Conservation (phyloP, 352 stramenopile species). For the Phytophthora capsici region DNA sequence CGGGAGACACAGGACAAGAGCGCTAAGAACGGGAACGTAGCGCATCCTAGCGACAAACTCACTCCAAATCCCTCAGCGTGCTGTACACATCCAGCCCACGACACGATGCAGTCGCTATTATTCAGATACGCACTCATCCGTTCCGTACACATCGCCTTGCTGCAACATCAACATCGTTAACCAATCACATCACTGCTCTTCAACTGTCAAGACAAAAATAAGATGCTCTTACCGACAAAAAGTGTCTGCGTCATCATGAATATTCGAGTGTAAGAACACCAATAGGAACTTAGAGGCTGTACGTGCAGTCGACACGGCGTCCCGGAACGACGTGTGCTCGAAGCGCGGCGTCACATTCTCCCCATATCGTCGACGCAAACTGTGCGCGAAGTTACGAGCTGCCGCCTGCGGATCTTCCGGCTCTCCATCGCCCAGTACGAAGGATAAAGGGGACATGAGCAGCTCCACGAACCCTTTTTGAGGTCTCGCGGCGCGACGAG, state of each 20-base stretch:
- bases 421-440: constrained; percentile 75
- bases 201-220: constrained; percentile 5
- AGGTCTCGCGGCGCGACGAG: constrained; percentile 9
- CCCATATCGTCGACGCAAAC: constrained; percentile 63
- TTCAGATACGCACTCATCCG: constrained; percentile 76
- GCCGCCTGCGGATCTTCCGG: constrained; percentile 67
- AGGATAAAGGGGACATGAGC: constrained; percentile 76
- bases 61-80: constrained; percentile 82
- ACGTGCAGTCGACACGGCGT: constrained; percentile 78
- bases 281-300: constrained; percentile 86
- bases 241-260: constrained; percentile 77
- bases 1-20: constrained; percentile 82
- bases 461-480: constrained; percentile 81
- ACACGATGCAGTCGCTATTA: constrained; percentile 83
- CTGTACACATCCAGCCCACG: constrained; percentile 84
- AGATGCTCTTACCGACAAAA: constrained; percentile 70
- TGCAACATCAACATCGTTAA: constrained; percentile 27
- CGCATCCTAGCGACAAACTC: constrained; percentile 83
- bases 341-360: constrained; percentile 66
- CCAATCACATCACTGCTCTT: constrained; percentile 17
- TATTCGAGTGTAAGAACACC: constrained; percentile 86
- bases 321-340: constrained; percentile 83
- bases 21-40: constrained; percentile 81
- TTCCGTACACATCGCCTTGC: constrained; percentile 72
- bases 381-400: constrained; percentile 64